Conservation (phyloP, 768 basidiomycete genomes). For the Tricholoma bakamatsutake region DNA sequence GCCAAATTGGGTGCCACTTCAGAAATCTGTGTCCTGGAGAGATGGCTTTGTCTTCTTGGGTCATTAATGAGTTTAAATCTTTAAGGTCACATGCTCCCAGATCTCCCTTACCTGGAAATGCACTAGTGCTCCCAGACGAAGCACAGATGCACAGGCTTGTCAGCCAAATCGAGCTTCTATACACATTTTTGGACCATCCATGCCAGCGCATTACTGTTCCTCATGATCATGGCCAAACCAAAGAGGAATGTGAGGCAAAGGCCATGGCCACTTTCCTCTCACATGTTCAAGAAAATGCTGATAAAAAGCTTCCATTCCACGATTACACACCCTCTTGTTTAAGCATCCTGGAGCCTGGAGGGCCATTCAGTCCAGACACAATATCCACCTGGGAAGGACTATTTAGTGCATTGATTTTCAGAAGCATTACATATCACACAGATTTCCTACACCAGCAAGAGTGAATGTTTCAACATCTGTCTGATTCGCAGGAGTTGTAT, state of each 20-base stretch:
- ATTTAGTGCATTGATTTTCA: not conserved
- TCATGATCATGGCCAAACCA: not conserved
- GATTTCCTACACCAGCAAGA: not conserved
- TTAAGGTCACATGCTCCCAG: not conserved
- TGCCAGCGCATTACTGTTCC: not conserved
- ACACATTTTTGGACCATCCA: not conserved
- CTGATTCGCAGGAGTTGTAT: not conserved
- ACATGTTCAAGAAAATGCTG: not conserved
- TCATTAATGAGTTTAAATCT: not conserved
- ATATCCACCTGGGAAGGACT: not conserved
- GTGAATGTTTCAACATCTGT: not conserved
- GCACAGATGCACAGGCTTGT: not conserved
- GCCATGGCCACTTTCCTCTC: not conserved
- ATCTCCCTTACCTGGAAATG: not conserved
- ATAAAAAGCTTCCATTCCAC: not conserved
- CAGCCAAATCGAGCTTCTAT: not conserved
- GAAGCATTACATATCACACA: not conserved
- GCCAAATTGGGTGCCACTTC: not conserved
- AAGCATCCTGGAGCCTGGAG: not conserved
- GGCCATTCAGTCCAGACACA: not conserved
- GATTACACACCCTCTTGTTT: not conserved
- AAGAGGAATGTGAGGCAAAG: not conserved
- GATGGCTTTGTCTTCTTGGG: not conserved
- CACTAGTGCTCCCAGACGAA: not conserved
- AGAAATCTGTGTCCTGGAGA: not conserved